These are phyloP conservation scores for Pythium guiyangense DNA, from an alignment of 352 stramenopile species.

Conservation along the genomic window DNA sequence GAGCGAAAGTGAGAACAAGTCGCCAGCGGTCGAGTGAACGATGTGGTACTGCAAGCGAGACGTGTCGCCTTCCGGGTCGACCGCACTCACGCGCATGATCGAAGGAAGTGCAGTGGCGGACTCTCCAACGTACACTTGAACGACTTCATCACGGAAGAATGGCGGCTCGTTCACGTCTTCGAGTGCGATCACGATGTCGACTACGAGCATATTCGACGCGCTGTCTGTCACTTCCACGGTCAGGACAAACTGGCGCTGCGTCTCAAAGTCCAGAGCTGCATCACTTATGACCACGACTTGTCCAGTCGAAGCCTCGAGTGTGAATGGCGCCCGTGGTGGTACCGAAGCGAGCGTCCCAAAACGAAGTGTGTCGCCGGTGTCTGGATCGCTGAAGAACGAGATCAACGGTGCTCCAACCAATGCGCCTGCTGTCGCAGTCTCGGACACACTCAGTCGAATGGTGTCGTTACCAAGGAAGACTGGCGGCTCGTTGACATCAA, in stretches of 20 bases:
- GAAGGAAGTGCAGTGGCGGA: neutral
- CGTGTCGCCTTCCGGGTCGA: slow-evolving; percentile 5
- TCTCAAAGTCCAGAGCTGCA: slow-evolving; percentile 8
- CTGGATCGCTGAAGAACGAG: neutral
- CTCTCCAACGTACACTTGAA: slow-evolving; percentile 11
- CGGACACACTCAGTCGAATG: slow-evolving; percentile 1
- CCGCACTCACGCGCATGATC: slow-evolving; percentile 1
- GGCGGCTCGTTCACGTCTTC: slow-evolving; percentile 33
- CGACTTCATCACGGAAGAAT: slow-evolving; percentile 12
- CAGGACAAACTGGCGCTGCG: neutral
- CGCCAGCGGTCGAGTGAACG: neutral
- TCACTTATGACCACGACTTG: slow-evolving; percentile 1
- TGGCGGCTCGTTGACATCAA: slow-evolving; percentile 29
- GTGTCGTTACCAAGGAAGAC: slow-evolving; percentile 2
- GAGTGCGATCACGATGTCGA: slow-evolving; percentile 16
- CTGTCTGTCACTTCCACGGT: slow-evolving; percentile 3
- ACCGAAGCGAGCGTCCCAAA: slow-evolving; percentile 3
- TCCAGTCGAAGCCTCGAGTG: slow-evolving; percentile 2
- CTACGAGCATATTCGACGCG: neutral
- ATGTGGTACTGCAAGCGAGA: slow-evolving; percentile 6
- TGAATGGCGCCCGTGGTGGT: neutral
- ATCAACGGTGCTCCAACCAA: neutral
- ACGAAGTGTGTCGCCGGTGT: slow-evolving; percentile 1
- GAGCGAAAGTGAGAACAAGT: neutral
- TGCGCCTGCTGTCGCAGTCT: slow-evolving; percentile 3